Conservation (phyloP, 768 basidiomycete species). For the Punctularia strigosozonata region DNA sequence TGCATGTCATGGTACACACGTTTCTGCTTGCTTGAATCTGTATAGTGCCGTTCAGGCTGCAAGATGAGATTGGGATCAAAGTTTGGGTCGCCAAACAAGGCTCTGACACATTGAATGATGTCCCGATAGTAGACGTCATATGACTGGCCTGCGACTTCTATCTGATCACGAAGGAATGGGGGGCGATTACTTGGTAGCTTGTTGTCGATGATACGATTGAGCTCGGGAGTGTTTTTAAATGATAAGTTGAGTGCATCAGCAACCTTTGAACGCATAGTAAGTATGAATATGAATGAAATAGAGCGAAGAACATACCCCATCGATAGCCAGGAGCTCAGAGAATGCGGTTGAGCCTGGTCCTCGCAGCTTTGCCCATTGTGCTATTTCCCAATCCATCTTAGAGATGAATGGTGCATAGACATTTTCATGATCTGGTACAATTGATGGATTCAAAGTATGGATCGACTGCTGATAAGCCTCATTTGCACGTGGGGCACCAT, state of each 20-base stretch:
- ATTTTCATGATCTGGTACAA: conserved; percentile 1
- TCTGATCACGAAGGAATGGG: conserved; percentile 14
- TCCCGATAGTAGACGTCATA: conserved; percentile 23
- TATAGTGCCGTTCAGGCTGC: conserved; percentile 26
- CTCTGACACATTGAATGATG: conserved; percentile 23
- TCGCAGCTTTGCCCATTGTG: conserved; percentile 10
- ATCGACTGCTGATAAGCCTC: too few relatives aligned
- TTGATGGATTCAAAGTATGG: too few relatives aligned
- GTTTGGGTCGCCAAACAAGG: conserved; percentile 22
- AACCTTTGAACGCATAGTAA: conserved; percentile 2
- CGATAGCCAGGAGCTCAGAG: conserved; percentile 6
- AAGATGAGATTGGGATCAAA: conserved; percentile 19
- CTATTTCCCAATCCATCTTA: conserved; percentile 8
- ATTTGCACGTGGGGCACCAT: too few relatives aligned
- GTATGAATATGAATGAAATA: neutral
- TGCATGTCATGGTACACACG: conserved; percentile 30
- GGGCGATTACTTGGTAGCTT: conserved; percentile 16
- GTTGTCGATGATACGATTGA: conserved; percentile 23
- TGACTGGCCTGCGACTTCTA: conserved; percentile 18
- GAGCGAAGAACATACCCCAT: conserved; percentile 4
- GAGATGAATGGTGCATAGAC: conserved; percentile 6
- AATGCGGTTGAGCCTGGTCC: conserved; percentile 7
- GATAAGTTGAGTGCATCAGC: conserved; percentile 18
- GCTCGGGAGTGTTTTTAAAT: conserved; percentile 17
- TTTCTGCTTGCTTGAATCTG: conserved; percentile 13